These are phyloP conservation scores for Bruguiera sexangula DNA, from an alignment of 345 rosid genomes.

Conservation along the genomic window DNA sequence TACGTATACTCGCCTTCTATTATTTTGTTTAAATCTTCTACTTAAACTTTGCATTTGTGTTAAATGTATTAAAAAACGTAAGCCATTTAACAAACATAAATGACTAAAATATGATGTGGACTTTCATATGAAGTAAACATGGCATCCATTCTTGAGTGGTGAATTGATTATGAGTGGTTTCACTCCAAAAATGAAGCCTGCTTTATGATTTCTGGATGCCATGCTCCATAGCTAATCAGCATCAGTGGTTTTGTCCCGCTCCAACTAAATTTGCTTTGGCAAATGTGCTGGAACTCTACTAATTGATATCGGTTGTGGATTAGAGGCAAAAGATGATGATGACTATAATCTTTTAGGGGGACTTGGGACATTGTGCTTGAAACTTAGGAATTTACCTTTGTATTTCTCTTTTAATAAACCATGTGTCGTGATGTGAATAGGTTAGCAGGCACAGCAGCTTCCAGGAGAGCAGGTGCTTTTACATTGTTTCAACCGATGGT, in stretches of 20 bases:
- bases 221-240: too few relatives aligned
- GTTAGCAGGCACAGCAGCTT: slow-evolving; percentile 59
- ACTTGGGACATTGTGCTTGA: too few relatives aligned
- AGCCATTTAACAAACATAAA: background rate
- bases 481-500: slow-evolving; percentile 66
- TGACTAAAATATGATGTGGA: too few relatives aligned
- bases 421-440: slow-evolving; percentile 35
- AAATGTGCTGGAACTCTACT: too few relatives aligned
- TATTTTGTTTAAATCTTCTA: background rate
- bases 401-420: background rate
- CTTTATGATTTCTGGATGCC: too few relatives aligned
- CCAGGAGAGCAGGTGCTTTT: slow-evolving; percentile 67
- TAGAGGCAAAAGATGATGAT: background rate
- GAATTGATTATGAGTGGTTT: too few relatives aligned
- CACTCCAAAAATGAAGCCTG: too few relatives aligned
- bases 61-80: background rate
- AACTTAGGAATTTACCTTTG: background rate
- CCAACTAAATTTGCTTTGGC: too few relatives aligned
- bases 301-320: background rate
- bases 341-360: background rate
- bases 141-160: too few relatives aligned
- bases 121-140: too few relatives aligned
- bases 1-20: slow-evolving; percentile 25
- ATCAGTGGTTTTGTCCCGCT: too few relatives aligned
- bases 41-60: background rate